phyloP scores from a whole-genome alignment of 83 land plant species.

The Picea mariana region DNA sequence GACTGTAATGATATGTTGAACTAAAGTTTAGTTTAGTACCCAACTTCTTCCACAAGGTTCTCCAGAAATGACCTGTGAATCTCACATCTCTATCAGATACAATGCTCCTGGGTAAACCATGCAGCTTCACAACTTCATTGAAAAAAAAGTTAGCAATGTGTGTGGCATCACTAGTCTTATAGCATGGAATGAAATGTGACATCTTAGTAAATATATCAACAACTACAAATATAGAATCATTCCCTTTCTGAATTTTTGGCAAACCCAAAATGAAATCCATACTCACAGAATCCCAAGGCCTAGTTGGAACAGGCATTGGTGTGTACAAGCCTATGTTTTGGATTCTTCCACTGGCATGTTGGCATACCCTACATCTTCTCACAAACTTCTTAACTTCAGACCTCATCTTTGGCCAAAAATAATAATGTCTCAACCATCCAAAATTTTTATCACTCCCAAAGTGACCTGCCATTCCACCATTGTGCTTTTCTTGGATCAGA shows the following conservation, averaged over 20 bases:
- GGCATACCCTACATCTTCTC: constrained; percentile 13
- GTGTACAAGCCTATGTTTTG: constrained; percentile 26
- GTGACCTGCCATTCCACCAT: constrained; percentile 2
- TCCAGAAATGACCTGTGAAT: constrained; percentile 15
- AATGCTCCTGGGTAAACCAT: constrained; percentile 14
- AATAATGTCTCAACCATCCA: background rate
- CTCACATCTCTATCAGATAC: background rate
- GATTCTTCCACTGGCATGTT: background rate
- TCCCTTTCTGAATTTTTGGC: constrained; percentile 14
- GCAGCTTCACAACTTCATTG: background rate
- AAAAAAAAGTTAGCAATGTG: constrained; percentile 16
- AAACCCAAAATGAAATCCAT: constrained; percentile 29
- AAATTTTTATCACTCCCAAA: constrained; percentile 14
- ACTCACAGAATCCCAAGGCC: constrained; percentile 28
- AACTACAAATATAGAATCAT: constrained; percentile 23
- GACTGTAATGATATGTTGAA: constrained; percentile 12
- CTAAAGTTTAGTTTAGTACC: background rate
- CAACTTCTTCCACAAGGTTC: background rate
- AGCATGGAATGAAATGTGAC: constrained; percentile 31
- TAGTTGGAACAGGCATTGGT: constrained; percentile 14
- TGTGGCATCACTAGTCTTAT: constrained; percentile 19
- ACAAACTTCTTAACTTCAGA: constrained; percentile 5
- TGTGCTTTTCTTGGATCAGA: background rate
- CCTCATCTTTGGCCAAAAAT: constrained; percentile 12
- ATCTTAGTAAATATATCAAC: constrained; percentile 30